A percentile compares a stretch with the other conserved stretches of the same genome.
Conservation (phyloP, 495 filamentous ascomycete genomes). For the Neurospora sp. region DNA sequence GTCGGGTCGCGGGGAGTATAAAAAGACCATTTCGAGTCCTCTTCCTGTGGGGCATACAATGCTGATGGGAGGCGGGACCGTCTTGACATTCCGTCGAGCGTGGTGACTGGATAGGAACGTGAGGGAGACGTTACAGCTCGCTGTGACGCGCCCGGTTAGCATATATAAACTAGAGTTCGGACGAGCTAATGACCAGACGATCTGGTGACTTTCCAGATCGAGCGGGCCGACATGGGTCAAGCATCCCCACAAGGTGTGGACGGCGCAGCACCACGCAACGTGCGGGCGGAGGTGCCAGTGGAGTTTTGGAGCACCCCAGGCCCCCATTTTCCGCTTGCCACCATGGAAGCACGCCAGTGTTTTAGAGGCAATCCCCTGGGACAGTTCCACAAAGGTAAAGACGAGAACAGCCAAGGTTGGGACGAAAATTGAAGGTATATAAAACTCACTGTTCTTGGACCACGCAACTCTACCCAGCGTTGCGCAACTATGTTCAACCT, state of each 20-base stretch:
- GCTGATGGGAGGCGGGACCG: slow-evolving; percentile 5
- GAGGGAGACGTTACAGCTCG: not conserved
- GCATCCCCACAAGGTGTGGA: not conserved
- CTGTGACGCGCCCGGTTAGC: slow-evolving; percentile 6
- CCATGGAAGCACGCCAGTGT: not conserved
- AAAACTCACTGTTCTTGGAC: slow-evolving; percentile 16
- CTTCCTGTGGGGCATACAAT: not conserved
- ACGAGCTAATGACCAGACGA: not conserved
- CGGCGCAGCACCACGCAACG: not conserved
- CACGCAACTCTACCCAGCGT: slow-evolving; percentile 20
- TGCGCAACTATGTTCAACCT: slow-evolving; percentile 23
- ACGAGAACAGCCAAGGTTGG: not conserved
- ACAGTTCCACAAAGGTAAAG: not conserved
- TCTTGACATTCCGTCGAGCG: slow-evolving; percentile 11
- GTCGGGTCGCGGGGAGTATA: slow-evolving; percentile 8
- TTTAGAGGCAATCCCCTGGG: not conserved
- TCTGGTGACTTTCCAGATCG: not conserved
- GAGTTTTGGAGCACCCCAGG: not conserved
- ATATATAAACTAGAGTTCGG: not conserved
- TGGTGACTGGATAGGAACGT: not conserved
- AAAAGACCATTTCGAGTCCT: slow-evolving; percentile 3
- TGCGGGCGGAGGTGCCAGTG: not conserved
- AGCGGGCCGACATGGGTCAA: not conserved
- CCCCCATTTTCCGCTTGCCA: not conserved
- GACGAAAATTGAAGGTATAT: not conserved